A percentile compares a stretch with the other conserved stretches of the same genome.
These are phyloP conservation scores for Geotrichum klebahnii DNA, from an alignment of 1,139 yeast species.

Conservation along the genomic window DNA sequence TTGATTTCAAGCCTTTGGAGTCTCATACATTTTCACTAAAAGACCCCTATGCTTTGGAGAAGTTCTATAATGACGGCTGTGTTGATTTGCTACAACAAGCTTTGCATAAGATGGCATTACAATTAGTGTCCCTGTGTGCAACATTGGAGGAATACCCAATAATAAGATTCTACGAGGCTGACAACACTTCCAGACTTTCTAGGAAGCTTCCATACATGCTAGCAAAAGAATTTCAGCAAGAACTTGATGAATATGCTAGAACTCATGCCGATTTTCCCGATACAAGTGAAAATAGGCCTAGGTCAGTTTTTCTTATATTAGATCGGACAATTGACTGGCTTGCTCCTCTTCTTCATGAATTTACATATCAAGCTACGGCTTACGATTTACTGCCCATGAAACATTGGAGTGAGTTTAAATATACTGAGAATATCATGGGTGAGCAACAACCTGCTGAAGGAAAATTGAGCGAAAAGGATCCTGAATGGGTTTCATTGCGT, in stretches of 20 bases:
- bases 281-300: conserved; percentile 46
- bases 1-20: conserved; percentile 50
- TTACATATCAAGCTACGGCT: conserved; percentile 89
- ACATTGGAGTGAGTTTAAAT: conserved; percentile 49
- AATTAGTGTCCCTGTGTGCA: conserved; percentile 68
- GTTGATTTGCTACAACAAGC: conserved; percentile 57
- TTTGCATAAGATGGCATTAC: conserved; percentile 54
- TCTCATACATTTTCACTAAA: conserved; percentile 46
- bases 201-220: conserved; percentile 65
- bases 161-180: conserved; percentile 51
- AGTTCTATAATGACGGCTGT: conserved; percentile 68
- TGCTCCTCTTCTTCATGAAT: conserved; percentile 86
- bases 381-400: conserved; percentile 59
- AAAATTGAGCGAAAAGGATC: conserved; percentile 59
- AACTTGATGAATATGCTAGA: conserved; percentile 72
- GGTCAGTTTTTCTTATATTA: conserved; percentile 69
- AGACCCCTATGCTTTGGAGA: conserved; percentile 55
- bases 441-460: conserved; percentile 47
- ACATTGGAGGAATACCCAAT: conserved; percentile 85
- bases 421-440: conserved; percentile 56
- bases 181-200: conserved; percentile 52
- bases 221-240: conserved; percentile 67
- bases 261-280: conserved; percentile 58
- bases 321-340: conserved; percentile 81
- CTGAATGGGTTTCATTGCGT: conserved; percentile 69